Conservation (phyloP, 2,329 filamentous ascomycete genomes). For the Alternaria conjuncta region DNA sequence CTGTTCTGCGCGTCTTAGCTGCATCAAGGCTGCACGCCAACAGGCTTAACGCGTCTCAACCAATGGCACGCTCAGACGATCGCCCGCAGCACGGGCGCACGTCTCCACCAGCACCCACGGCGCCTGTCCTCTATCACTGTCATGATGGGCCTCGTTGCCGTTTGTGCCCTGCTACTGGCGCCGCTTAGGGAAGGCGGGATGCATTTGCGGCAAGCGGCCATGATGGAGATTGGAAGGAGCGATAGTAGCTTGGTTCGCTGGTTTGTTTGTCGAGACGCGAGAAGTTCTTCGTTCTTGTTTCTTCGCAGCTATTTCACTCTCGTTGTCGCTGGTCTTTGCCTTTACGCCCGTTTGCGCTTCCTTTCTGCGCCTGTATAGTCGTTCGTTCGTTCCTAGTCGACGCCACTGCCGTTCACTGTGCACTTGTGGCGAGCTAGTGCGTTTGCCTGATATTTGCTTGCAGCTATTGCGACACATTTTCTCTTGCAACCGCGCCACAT, state of each 20-base stretch:
- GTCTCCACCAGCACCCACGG: background rate
- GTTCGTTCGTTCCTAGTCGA: background rate
- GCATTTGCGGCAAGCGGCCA: background rate
- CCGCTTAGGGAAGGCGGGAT: background rate
- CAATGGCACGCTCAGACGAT: background rate
- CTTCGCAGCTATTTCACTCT: background rate
- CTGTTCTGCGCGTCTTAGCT: slow-evolving; percentile 6
- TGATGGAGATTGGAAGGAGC: slow-evolving; percentile 5
- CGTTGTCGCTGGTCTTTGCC: background rate
- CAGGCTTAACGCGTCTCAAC: slow-evolving; percentile 1
- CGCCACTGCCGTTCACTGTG: background rate
- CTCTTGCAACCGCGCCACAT: background rate
- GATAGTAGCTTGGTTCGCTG: background rate
- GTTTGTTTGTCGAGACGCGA: background rate
- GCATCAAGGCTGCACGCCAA: slow-evolving; percentile 9
- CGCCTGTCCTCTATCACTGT: background rate
- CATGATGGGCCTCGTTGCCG: slow-evolving; percentile 4
- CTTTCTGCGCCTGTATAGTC: background rate
- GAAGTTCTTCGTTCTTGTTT: background rate
- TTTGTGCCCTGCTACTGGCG: slow-evolving; percentile 4
- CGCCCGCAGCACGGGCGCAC: background rate
- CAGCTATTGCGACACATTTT: background rate
- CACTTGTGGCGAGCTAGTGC: background rate
- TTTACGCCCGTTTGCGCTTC: background rate
- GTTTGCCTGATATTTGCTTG: background rate